Evolutionary conservation across 1,284 basidiomycete genomes (phyloP).

Genomic region (Boletus smithii): DNA sequence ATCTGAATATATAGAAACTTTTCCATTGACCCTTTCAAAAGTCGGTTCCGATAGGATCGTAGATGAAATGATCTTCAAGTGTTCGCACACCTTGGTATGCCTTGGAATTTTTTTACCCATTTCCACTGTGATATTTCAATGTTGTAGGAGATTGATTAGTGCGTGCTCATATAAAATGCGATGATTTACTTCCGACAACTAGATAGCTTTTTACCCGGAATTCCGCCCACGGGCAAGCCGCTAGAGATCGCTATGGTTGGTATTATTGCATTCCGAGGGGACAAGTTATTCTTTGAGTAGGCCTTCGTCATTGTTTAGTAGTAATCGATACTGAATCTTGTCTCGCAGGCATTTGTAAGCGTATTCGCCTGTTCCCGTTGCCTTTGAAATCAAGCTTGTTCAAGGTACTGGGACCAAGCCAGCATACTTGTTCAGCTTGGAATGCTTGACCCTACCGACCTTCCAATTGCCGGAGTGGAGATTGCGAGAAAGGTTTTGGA

Average conservation of each 20-base stretch:
- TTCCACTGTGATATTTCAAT: slow-evolving; percentile 5
- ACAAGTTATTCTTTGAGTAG: slow-evolving; percentile 51
- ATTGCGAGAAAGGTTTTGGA: slow-evolving; percentile 42
- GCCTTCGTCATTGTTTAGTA: slow-evolving; percentile 15
- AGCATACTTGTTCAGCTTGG: slow-evolving; percentile 44
- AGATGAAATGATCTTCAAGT: slow-evolving; percentile 48
- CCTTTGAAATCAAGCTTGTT: neutral
- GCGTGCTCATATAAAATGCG: slow-evolving; percentile 7
- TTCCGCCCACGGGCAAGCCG: slow-evolving; percentile 45
- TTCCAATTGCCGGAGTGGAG: slow-evolving; percentile 42
- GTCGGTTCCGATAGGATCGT: slow-evolving; percentile 47
- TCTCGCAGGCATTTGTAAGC: slow-evolving; percentile 26
- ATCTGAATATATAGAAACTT: neutral
- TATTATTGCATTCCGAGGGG: slow-evolving; percentile 49
- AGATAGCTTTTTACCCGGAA: slow-evolving; percentile 40
- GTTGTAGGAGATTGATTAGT: slow-evolving; percentile 47
- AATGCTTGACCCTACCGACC: slow-evolving; percentile 32
- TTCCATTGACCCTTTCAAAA: slow-evolving; percentile 13
- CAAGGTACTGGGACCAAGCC: slow-evolving; percentile 49
- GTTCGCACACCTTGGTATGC: slow-evolving; percentile 41
- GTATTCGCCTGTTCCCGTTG: neutral
- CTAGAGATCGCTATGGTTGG: slow-evolving; percentile 49
- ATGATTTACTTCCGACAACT: slow-evolving; percentile 3
- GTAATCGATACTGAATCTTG: neutral
- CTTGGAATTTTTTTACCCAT: neutral